Evolutionary conservation across 495 filamentous ascomycete genomes (phyloP).

Genomic region (Penicillium daleae): DNA sequence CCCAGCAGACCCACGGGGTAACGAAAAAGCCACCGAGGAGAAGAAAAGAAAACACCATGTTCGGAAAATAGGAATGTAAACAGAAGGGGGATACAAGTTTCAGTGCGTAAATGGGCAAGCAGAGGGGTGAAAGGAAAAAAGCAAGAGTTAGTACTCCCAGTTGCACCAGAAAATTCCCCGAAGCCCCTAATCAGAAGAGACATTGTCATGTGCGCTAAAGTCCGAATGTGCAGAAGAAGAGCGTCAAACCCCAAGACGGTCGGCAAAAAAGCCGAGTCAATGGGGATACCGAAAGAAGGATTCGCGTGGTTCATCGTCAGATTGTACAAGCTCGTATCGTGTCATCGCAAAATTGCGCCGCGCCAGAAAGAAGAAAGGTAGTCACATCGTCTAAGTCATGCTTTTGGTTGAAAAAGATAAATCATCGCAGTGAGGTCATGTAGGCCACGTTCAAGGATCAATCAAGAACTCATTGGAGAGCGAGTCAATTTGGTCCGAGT

Average conservation of each 20-base stretch:
- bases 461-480: constrained; percentile 35
- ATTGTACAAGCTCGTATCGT: constrained; percentile 33
- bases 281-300: constrained; percentile 25
- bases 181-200: constrained; percentile 2
- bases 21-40: constrained; percentile 2
- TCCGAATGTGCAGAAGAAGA: constrained; percentile 16
- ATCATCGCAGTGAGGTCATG: constrained; percentile 9
- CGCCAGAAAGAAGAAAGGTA: constrained; percentile 19
- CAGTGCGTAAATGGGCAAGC: constrained; percentile 5
- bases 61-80: constrained; percentile 7
- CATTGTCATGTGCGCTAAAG: constrained; percentile 18
- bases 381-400: constrained; percentile 24
- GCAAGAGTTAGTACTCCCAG: constrained; percentile 17
- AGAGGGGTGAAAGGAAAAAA: constrained; percentile 13
- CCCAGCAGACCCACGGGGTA: not conserved
- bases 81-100: constrained; percentile 7
- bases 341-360: constrained; percentile 28
- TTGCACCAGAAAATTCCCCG: constrained; percentile 2
- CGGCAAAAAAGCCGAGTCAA: constrained; percentile 5
- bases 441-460: constrained; percentile 23
- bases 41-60: constrained; percentile 12
- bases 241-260: constrained; percentile 5
- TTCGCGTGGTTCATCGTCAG: constrained; percentile 28
- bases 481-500: constrained; percentile 35
- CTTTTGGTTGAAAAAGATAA: constrained; percentile 10